These are phyloP conservation scores for Chiua virens DNA, from an alignment of 768 basidiomycete genomes.

Conservation along the genomic window DNA sequence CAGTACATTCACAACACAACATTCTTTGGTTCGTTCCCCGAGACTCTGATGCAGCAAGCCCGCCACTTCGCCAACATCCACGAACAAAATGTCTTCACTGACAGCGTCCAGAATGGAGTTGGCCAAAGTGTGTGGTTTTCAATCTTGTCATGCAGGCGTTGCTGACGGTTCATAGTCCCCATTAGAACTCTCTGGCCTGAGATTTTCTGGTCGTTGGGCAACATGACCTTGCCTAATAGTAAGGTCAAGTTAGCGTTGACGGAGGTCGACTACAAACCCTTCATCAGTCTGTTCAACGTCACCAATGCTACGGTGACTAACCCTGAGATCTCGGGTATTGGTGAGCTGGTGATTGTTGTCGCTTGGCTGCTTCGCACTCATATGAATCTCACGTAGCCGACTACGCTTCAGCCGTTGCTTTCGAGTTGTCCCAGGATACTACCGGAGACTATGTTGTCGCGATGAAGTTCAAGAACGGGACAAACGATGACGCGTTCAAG, in stretches of 20 bases:
- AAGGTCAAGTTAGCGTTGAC: slow-evolving; percentile 75
- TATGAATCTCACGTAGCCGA: slow-evolving; percentile 49
- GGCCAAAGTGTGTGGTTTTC: slow-evolving; percentile 63
- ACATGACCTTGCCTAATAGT: slow-evolving; percentile 72
- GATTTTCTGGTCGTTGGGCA: slow-evolving; percentile 69
- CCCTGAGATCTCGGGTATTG: slow-evolving; percentile 63
- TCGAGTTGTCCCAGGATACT: slow-evolving; percentile 64
- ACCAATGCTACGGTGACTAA: slow-evolving; percentile 60
- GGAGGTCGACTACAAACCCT: slow-evolving; percentile 83
- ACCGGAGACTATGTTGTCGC: slow-evolving; percentile 73
- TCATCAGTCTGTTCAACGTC: slow-evolving; percentile 82
- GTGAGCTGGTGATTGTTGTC: slow-evolving; percentile 40
- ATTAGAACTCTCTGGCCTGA: slow-evolving; percentile 74
- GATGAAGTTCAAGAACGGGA: slow-evolving; percentile 83
- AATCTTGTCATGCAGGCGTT: not conserved
- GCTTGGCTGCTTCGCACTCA: not conserved
- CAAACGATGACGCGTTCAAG: slow-evolving; percentile 49
- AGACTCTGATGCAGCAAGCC: slow-evolving; percentile 68
- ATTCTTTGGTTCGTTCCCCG: slow-evolving; percentile 70
- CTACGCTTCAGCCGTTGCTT: slow-evolving; percentile 67
- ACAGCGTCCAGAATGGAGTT: slow-evolving; percentile 53
- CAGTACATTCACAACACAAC: slow-evolving; percentile 79
- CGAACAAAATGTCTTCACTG: slow-evolving; percentile 73
- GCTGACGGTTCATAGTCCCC: slow-evolving; percentile 53
- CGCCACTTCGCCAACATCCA: slow-evolving; percentile 76